Base-by-base conservation (phyloP, 352 stramenopile species). In the Globisporangium recalcitrans region DNA sequence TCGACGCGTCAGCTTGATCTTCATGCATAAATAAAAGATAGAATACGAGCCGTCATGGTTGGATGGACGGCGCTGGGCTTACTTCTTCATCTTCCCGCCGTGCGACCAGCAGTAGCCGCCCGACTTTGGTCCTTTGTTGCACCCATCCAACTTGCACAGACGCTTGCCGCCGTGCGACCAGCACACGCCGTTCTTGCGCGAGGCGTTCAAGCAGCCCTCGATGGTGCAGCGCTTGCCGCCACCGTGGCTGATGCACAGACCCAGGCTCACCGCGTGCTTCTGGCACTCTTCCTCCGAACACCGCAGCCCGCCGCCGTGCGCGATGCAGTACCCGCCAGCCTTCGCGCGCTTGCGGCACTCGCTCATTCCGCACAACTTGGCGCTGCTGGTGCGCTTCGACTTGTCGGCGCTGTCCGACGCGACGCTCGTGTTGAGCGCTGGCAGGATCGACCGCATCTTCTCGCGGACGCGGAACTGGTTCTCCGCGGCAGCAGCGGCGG, bases 21-120 rank as follows among this genome's bases (percentile, higher is more conserved):
- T 58, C 38, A 59, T 57, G 59, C 49, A 64, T 64, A 65, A 65
- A 65, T 65, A 65, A 53, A 64, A 52, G 47, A 24, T 47, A 56
- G 32, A 21, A 6, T 49, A 58, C 21, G 31, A 27, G 48, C 34
- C 6, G 42, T 16, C 21, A 48, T 14, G 22, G 4, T 11, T n/a
- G 31, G n/a, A 22, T n/a, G n/a, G 32, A 27, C 16, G 14, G 21
- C 26, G 49, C 8, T 19, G 19, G 19, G 52, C 53, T 74, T 78
- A 90, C 74, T 93, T 93, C 65, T 87, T 88, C 70, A 87, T 85
- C 75, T 90, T 93, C 70, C 81, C 79, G 55, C 85, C 82, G 62
- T 93, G 82, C 49, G 77, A 85, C 82, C 82, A 93, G 79, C 85
- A 93, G 69, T 89, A 91, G 63, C 82, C 82, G 52, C 85, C 82